Evolutionary conservation across 2,329 filamentous ascomycete species (phyloP).

Genomic region (Trichoderma sp.): DNA sequence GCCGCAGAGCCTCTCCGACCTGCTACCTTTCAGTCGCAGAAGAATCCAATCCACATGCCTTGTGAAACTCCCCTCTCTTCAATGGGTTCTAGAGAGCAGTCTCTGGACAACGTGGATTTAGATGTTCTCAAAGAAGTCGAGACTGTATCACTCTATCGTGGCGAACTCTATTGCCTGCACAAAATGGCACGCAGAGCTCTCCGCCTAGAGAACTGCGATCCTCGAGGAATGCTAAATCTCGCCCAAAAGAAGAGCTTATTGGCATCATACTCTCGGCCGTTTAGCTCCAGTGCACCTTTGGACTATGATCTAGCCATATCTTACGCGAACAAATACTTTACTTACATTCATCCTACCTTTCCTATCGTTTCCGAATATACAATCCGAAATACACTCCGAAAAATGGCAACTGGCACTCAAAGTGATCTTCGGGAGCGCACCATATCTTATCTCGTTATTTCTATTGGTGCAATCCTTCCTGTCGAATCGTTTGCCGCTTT

Average conservation of each 20-base stretch:
- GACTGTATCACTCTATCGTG: constrained; percentile 8
- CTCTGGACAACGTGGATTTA: constrained; percentile 7
- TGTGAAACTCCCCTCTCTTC: background rate
- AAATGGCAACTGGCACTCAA: background rate
- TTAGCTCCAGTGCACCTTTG: background rate
- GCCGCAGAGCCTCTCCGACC: background rate
- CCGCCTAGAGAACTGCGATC: constrained; percentile 15
- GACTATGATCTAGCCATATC: background rate
- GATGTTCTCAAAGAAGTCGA: constrained; percentile 14
- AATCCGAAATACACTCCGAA: background rate
- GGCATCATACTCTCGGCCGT: background rate
- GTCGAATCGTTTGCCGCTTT: background rate
- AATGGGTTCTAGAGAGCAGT: background rate
- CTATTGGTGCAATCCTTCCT: constrained; percentile 5
- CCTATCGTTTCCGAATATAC: background rate
- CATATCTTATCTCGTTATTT: constrained; percentile 1
- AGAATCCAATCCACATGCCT: background rate
- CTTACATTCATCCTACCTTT: constrained; percentile 8
- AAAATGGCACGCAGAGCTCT: constrained; percentile 12
- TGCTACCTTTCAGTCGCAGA: background rate
- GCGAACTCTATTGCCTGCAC: constrained; percentile 7
- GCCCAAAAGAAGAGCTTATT: constrained; percentile 3
- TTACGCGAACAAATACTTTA: constrained; percentile 9
- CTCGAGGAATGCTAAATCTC: background rate
- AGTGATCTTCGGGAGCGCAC: background rate